Percentiles rank a stretch among this genome's conserved stretches.
These are phyloP conservation scores for Fusarium kyushuense DNA, from an alignment of 2,329 filamentous ascomycete genomes.

Conservation along the genomic window DNA sequence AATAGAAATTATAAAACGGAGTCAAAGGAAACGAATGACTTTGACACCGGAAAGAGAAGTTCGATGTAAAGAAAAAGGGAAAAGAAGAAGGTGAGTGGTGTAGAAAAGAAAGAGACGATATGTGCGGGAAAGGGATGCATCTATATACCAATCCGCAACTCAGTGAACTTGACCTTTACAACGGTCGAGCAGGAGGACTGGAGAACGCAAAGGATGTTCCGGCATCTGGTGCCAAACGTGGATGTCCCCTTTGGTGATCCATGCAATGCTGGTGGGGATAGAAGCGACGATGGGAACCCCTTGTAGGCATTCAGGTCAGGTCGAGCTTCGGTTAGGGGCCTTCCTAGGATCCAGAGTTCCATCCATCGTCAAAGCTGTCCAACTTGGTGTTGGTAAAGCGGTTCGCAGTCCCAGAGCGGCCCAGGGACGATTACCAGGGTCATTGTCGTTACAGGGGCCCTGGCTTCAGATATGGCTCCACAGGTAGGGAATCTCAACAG, in stretches of 20 bases:
- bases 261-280: constrained; percentile 39
- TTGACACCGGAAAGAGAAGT: constrained; percentile 54
- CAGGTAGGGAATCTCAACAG: constrained; percentile 33
- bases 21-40: constrained; percentile 70
- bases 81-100: constrained; percentile 47
- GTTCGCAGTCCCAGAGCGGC: constrained; percentile 40
- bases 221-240: constrained; percentile 42
- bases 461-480: constrained; percentile 22
- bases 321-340: constrained; percentile 30
- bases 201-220: constrained; percentile 38
- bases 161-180: constrained; percentile 11
- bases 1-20: constrained; percentile 46
- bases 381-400: constrained; percentile 43
- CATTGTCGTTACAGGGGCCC: constrained; percentile 17
- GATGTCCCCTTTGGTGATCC: constrained; percentile 28
- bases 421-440: constrained; percentile 37
- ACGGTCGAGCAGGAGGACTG: constrained; percentile 7
- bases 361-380: constrained; percentile 41
- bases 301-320: constrained; percentile 21
- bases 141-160: constrained; percentile 47
- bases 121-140: constrained; percentile 41
- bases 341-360: constrained; percentile 37
- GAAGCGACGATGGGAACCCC: constrained; percentile 36
- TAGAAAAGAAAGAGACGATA: constrained; percentile 33
- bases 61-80: constrained; percentile 44